Conservation (phyloP, 345 rosid genomes). For the Syzygium oleosum region DNA sequence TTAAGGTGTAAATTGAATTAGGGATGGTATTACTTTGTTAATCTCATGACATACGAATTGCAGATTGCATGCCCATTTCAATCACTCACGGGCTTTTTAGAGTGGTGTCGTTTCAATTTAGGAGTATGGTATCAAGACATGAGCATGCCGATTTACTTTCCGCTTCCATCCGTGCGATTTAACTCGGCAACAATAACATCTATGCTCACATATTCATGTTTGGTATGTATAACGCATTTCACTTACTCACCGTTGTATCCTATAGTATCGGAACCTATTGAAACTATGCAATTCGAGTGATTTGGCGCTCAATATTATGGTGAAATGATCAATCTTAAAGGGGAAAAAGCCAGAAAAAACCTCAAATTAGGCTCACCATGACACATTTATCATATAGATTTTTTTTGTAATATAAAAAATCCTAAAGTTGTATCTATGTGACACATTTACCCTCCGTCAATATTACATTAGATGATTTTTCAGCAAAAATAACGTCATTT, state of each 20-base stretch:
- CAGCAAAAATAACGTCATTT: no score
- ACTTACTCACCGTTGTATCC: background rate
- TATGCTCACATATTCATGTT: background rate
- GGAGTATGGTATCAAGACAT: background rate
- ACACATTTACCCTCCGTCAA: no score
- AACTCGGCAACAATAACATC: rapidly evolving
- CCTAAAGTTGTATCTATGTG: no score
- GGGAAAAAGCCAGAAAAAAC: no score
- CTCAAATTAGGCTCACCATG: no score
- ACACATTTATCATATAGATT: no score
- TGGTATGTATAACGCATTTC: background rate
- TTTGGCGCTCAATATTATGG: background rate
- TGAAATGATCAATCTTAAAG: background rate
- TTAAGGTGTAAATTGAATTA: no score
- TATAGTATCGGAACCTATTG: background rate
- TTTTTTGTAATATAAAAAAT: no score
- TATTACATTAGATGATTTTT: no score
- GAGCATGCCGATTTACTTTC: rapidly evolving
- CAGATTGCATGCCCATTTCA: background rate
- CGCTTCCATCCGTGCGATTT: rapidly evolving
- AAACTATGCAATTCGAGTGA: background rate
- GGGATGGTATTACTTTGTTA: no score
- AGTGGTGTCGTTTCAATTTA: rapidly evolving
- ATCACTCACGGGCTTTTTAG: background rate
- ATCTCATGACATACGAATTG: no score